Base-by-base conservation (phyloP, 345 rosid species). In the Mangifera indica region DNA sequence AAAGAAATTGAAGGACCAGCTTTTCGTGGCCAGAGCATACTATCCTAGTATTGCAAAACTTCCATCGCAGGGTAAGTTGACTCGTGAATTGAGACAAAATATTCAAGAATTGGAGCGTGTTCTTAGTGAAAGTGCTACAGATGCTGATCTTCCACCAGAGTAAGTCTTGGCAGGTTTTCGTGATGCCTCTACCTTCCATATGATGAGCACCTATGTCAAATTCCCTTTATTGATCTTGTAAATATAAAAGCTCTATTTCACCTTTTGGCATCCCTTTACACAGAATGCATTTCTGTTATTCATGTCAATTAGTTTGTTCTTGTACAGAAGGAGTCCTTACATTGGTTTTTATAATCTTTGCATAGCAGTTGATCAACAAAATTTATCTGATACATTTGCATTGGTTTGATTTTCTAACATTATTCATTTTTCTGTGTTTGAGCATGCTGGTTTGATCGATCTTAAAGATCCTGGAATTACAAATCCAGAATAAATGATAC, bases 11-110 rank as follows among this genome's bases (percentile, higher is more conserved):
- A 94, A 92, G 83, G 99, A 92, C 76, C 87, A 74, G 73, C 96
- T 95, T 71, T 95, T 95, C 76, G 93, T 87, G 60, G 97, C 97
- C 69, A 86, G 99, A 78, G 90, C 99, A 78, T 95, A 95, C 84
- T 95, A 79, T 80, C 98, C 99, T 46, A 95, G 82, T 69, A 84
- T 95, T 82, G 98, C 99, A 49, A 95, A 95, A 77, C 86, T 92
- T 79, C 96, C 91, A 76, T 75, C 83, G 57, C 93, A 91, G 76
- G 82, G 70, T 79, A 85, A 81, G 73, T 81, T 95, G 74, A 79
- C 98, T 70, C 89, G 77, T 63, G 99, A 89, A 82, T 49, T 95
- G 84, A 91, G 67, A 82, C 97, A 86, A 80, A 92, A 86, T 75
- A 95, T 95, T 79, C 99, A 92, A 88, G 98, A 92, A 66, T 71